Base-by-base conservation (phyloP, 768 basidiomycete genomes). In the Zangia roseola region DNA sequence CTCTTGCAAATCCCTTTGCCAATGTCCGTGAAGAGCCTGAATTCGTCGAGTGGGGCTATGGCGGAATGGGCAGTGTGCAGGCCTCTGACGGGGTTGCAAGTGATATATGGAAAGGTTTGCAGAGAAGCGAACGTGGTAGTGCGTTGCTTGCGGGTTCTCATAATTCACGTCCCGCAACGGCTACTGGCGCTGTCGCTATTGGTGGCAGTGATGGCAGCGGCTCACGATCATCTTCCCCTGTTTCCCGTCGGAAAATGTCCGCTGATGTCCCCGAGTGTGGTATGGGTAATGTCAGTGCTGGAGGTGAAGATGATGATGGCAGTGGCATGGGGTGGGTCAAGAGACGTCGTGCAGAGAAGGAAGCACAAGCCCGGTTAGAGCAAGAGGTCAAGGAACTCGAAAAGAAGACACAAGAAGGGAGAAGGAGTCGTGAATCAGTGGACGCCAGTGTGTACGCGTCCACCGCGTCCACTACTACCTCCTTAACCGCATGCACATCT, bases 31-130 rank as follows among this genome's bases (percentile, higher is more conserved):
- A 83, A 24, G 79, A 83, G 0, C 86, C 87, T 26, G 86, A 86
- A 62, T 94, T 94, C 57, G 89, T 92, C 14, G 92, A 94, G 67
- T 94, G 92, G 92, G 92, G 92, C 0, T 89, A 87, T 49, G 88
- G 88, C 26, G 88, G 88, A 3, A 86, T 92, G 85, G 91, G 91
- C 23, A 79, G 77, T 30, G 74, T 75, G 1, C 42, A 60, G 3
- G 60, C 59, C 20, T 61, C 65, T 14, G 58, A 43, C 5, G 68
- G 57, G 10, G 52, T 62, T 25, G 66, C 58, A 17, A 65, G 61
- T 26, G 62, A 65, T 20, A 56, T 60, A 40, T 66, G 64, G 61
- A 63, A 52, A 25, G 63, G 59, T 0, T 4, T 69, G 1, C 63
- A 68, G 31, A 48, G 56, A 37, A 58, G 57, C 4, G 62, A 60